Evolutionary conservation across 2,329 filamentous ascomycete species (phyloP).

Genomic region (Pezicula rhizophila): DNA sequence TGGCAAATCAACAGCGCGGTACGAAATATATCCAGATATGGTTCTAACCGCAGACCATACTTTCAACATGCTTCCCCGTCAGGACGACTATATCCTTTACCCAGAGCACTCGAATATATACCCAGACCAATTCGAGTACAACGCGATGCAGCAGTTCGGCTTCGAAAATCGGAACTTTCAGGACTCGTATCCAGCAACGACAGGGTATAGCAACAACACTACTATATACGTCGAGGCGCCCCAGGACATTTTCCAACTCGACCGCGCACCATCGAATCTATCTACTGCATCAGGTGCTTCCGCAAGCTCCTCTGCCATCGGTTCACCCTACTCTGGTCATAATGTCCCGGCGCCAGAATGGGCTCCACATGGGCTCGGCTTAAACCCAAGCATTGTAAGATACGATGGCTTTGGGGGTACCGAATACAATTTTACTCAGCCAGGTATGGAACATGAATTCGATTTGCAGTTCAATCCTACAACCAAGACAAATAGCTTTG

Average conservation of each 20-base stretch:
- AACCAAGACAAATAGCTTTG: conserved; percentile 35
- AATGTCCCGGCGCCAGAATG: conserved; percentile 24
- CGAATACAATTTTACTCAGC: conserved; percentile 22
- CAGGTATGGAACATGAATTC: conserved; percentile 29
- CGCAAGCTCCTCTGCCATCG: conserved; percentile 26
- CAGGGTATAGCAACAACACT: conserved; percentile 38
- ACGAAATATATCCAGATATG: neutral
- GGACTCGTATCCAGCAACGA: conserved; percentile 31
- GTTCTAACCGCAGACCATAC: conserved; percentile 6
- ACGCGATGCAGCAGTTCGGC: conserved; percentile 37
- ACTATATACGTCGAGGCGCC: conserved; percentile 38
- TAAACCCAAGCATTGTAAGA: conserved; percentile 25
- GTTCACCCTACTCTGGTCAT: conserved; percentile 26
- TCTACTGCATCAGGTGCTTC: conserved; percentile 28
- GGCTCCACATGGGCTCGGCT: conserved; percentile 21
- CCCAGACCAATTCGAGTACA: conserved; percentile 41
- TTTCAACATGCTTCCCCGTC: conserved; percentile 24
- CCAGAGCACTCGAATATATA: conserved; percentile 37
- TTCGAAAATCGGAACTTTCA: conserved; percentile 30
- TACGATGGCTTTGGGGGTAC: conserved; percentile 22
- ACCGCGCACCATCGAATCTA: conserved; percentile 23
- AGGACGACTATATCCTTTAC: conserved; percentile 39
- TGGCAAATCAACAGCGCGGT: conserved; percentile 8
- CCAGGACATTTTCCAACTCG: conserved; percentile 16
- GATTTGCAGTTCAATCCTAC: conserved; percentile 30